phyloP scores from a whole-genome alignment of 306 rosid species.

The Oxytropis ochrocephala region DNA sequence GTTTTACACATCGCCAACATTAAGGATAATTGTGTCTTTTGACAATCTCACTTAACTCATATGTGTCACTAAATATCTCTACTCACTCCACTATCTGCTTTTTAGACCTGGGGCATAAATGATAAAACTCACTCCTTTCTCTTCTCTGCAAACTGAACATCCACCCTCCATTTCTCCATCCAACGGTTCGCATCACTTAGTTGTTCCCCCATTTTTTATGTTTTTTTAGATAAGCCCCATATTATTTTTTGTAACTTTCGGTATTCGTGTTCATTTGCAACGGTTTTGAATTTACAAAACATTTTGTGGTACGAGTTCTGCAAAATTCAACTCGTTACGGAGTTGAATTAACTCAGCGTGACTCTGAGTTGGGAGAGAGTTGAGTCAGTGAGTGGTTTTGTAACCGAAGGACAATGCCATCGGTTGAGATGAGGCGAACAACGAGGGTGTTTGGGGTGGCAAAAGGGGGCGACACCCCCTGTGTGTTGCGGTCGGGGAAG shows the following conservation, averaged over 20 bases:
- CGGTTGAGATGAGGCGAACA: constrained; percentile 71
- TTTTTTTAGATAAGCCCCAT: too few species aligned
- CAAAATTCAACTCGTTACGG: constrained; percentile 9
- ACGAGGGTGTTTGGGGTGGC: constrained; percentile 66
- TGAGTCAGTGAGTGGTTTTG: constrained; percentile 20
- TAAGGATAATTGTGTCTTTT: background rate
- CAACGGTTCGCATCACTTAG: constrained; percentile 33
- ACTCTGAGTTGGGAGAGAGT: background rate
- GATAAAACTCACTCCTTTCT: too few species aligned
- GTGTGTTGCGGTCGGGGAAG: constrained; percentile 64
- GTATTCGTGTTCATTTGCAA: background rate
- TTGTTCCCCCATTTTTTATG: constrained; percentile 29
- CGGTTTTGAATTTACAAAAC: background rate
- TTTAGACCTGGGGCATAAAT: constrained; percentile 8
- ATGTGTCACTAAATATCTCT: constrained; percentile 21
- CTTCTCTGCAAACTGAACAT: background rate
- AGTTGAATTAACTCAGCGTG: constrained; percentile 27
- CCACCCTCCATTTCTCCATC: constrained; percentile 32
- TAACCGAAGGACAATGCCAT: constrained; percentile 52
- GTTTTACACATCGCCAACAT: background rate
- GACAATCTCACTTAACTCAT: background rate
- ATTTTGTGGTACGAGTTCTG: background rate
- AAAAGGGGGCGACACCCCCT: constrained; percentile 47
- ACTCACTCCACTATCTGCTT: background rate
- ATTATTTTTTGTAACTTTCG: background rate